These are phyloP conservation scores for Termitomyces sp. DNA, from an alignment of 1,284 basidiomycete genomes.

Conservation along the genomic window DNA sequence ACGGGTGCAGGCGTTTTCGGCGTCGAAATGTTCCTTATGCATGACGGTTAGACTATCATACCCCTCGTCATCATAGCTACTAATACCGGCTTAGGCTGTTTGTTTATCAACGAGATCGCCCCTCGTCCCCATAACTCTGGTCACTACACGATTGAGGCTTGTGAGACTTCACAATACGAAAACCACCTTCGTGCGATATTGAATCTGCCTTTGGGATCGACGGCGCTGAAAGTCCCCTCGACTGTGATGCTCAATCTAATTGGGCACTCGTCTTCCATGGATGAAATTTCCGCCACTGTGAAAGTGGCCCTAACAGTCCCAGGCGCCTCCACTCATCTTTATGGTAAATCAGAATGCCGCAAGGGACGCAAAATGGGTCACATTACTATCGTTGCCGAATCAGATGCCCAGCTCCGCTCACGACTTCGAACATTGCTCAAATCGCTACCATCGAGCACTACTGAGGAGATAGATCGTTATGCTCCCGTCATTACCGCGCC, in stretches of 20 bases:
- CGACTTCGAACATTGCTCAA: slow-evolving; percentile 71
- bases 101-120: slow-evolving; percentile 96
- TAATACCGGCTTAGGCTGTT: slow-evolving; percentile 44
- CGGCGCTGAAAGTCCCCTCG: slow-evolving; percentile 82
- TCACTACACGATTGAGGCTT: slow-evolving; percentile 99
- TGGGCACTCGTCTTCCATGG: slow-evolving; percentile 66
- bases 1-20: slow-evolving; percentile 94
- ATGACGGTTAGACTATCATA: slow-evolving; percentile 53
- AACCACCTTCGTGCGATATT: slow-evolving; percentile 98
- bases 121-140: slow-evolving; percentile 99
- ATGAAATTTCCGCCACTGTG: slow-evolving; percentile 52
- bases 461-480: slow-evolving; percentile 49
- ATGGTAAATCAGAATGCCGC: slow-evolving; percentile 88
- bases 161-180: slow-evolving; percentile 94
- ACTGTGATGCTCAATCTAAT: slow-evolving; percentile 96
- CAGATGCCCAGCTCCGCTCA: slow-evolving; percentile 70
- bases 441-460: slow-evolving; percentile 51
- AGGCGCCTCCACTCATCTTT: slow-evolving; percentile 85
- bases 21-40: slow-evolving; percentile 96
- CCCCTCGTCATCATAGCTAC: background rate
- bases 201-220: slow-evolving; percentile 85
- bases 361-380: slow-evolving; percentile 98
- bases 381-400: slow-evolving; percentile 84
- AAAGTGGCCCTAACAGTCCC: slow-evolving; percentile 58
- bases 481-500: slow-evolving; percentile 41